Base-by-base conservation (phyloP, 805 yeast species). In the Pichia occidentalis region DNA sequence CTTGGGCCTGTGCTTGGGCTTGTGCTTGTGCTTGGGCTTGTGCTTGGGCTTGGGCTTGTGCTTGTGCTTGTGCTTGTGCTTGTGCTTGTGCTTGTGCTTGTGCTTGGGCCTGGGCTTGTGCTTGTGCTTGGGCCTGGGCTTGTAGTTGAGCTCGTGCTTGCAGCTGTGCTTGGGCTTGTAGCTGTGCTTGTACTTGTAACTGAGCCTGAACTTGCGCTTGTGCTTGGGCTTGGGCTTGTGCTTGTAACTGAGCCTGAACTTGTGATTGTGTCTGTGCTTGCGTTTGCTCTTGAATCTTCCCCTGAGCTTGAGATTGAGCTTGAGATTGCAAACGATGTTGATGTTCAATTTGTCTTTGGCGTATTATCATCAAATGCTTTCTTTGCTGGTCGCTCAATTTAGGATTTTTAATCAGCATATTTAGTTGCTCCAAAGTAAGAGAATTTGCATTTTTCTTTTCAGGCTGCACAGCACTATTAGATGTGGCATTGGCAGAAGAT, bases 301-400 rank as follows among this genome's bases (percentile, higher is more conserved):
- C 37, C 16, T 39, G 44, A 13, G 27, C 24, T 13, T 30, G 49
- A 4, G 17, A 37, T 32, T 31, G 46, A 11, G 18, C 29, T 14
- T 40, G 48, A 19, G 37, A 45, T 27, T 30, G 46, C 32, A 40
- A 34, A 14, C 54, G 63, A 2, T 56, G 61, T 34, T 47, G 53
- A 33, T 54, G 58, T 24, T 50, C 54, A 39, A 53, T 25, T 33
- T 52, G 65, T 24, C 45, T 56, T 42, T 51, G 55, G 32, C 43
- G 51, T 9, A 42, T 46, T 22, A 42, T 30, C 31, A 46, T 42
- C 19, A 68, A 48, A 45, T 69, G 73, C 36, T 59, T 62, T 32
- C 68, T 53, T 40, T 68, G 75, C 41, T 64, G 68, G 3, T 70
- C 68, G 5, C 68, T 63, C 38, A 70, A 51, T 10, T 60, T 60